Evolutionary conservation across 345 rosid species (phyloP).

Genomic region (Erucastrum elatum): DNA sequence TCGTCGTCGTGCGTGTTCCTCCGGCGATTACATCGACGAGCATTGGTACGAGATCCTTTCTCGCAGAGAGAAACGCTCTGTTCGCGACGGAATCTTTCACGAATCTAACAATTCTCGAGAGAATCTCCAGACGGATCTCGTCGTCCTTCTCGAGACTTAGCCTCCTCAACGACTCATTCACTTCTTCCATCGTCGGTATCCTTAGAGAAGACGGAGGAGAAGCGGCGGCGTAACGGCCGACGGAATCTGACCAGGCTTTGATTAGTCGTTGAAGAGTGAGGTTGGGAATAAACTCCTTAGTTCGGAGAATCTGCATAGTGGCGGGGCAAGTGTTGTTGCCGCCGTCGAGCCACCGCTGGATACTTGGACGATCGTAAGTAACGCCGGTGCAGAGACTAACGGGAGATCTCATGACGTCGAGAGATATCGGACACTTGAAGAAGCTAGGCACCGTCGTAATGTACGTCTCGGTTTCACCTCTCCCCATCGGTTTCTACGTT

Average conservation of each 20-base stretch:
- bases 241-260: conserved; percentile 71
- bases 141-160: conserved; percentile 23
- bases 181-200: conserved; percentile 40
- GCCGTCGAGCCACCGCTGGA: conserved; percentile 85
- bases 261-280: conserved; percentile 90
- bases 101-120: conserved; percentile 48
- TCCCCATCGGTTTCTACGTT: conserved; percentile 42
- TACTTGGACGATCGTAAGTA: conserved; percentile 87
- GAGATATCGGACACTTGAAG: conserved; percentile 88
- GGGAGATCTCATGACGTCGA: conserved; percentile 91
- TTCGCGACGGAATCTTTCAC: conserved; percentile 58
- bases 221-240: conserved; percentile 32
- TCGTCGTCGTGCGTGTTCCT: conserved; percentile 9
- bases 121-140: conserved; percentile 18
- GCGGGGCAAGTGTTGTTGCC: conserved; percentile 95
- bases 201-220: conserved; percentile 15
- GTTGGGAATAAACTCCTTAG: no score
- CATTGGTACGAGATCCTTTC: conserved; percentile 51
- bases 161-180: conserved; percentile 34
- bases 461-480: conserved; percentile 57
- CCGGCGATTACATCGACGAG: conserved; percentile 48
- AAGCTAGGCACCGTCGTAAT: conserved; percentile 72
- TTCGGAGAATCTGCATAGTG: conserved; percentile 94
- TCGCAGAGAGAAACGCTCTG: conserved; percentile 47
- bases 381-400: conserved; percentile 95